phyloP scores from a whole-genome alignment of 2,329 filamentous ascomycete genomes.

The Pseudogymnoascus sp. region DNA sequence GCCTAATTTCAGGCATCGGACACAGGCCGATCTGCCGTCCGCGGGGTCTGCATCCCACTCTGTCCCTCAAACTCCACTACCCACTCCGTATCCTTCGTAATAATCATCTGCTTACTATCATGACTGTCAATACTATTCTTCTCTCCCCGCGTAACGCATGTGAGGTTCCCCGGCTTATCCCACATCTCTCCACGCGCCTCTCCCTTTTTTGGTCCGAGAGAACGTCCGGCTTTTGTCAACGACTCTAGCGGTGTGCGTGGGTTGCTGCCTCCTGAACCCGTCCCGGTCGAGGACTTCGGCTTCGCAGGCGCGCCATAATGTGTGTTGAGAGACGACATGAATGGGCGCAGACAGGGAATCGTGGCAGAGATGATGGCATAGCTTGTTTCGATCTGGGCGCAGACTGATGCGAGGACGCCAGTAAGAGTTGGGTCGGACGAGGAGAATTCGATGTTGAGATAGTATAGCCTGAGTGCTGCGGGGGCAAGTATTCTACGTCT shows the following conservation, averaged over 20 bases:
- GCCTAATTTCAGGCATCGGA: background rate
- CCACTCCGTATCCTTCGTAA: slow-evolving; percentile 22
- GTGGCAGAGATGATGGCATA: slow-evolving; percentile 36
- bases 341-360: slow-evolving; percentile 38
- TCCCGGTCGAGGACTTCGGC: background rate
- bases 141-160: background rate
- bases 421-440: slow-evolving; percentile 33
- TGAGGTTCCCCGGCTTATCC: background rate
- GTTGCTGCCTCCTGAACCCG: background rate
- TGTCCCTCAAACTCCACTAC: background rate
- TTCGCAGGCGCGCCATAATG: slow-evolving; percentile 25
- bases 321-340: slow-evolving; percentile 33
- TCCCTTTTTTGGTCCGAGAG: background rate
- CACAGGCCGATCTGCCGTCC: background rate
- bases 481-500: slow-evolving; percentile 34
- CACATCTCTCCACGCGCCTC: background rate
- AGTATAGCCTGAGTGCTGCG: slow-evolving; percentile 33
- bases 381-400: slow-evolving; percentile 35
- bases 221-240: background rate
- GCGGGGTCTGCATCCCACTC: background rate
- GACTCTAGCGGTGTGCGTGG: background rate
- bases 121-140: slow-evolving; percentile 15
- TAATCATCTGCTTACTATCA: slow-evolving; percentile 18
- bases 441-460: slow-evolving; percentile 26
- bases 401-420: slow-evolving; percentile 30